A percentile compares a stretch with the other conserved stretches of the same genome.
Evolutionary conservation across 2,329 filamentous ascomycete genomes (phyloP).

Genomic region (Neopestalotiopsis rosae): DNA sequence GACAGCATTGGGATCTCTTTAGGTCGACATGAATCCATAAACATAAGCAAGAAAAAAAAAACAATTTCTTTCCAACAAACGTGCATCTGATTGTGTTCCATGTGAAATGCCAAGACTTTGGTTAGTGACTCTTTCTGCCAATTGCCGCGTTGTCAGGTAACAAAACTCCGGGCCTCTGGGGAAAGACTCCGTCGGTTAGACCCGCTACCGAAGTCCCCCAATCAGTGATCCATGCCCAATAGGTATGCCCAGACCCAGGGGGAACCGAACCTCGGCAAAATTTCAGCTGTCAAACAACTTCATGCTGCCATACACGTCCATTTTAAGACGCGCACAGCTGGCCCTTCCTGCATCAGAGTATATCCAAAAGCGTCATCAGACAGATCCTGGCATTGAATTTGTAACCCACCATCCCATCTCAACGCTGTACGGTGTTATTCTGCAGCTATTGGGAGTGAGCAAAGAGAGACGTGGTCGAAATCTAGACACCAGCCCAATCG

Average conservation of each 20-base stretch:
- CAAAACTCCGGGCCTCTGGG: constrained; percentile 7
- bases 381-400: background rate
- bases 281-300: constrained; percentile 5
- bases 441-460: background rate
- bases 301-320: background rate
- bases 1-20: background rate
- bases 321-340: constrained; percentile 1
- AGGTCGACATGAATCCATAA: background rate
- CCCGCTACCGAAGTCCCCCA: background rate
- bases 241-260: background rate
- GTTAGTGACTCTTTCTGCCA: background rate
- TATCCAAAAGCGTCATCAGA: background rate
- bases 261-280: constrained; percentile 17
- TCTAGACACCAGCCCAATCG: background rate
- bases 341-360: background rate
- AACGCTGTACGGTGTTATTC: background rate
- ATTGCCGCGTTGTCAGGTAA: constrained; percentile 8
- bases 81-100: too few relatives aligned
- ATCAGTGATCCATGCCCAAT: background rate
- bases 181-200: constrained; percentile 10
- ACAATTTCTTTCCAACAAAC: too few relatives aligned
- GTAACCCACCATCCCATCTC: background rate
- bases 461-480: background rate
- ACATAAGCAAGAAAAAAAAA: too few relatives aligned
- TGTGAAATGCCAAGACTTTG: background rate